Evolutionary conservation across 495 filamentous ascomycete genomes (phyloP).

Genomic region (Xylaria cubensis): DNA sequence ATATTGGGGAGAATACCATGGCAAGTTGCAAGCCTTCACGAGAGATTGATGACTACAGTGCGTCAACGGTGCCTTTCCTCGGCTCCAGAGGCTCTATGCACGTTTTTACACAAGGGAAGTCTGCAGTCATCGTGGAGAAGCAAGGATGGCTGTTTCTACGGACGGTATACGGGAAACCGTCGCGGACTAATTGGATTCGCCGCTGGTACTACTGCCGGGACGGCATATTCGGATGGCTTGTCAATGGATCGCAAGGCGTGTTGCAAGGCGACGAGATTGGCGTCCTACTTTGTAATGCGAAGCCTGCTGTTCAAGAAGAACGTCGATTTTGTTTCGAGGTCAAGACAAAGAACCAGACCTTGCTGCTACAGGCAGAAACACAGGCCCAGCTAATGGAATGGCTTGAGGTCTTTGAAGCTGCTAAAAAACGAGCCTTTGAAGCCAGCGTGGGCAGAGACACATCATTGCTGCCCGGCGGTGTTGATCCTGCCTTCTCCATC

Average conservation of each 20-base stretch:
- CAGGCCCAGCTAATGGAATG: constrained; percentile 89
- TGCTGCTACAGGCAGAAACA: constrained; percentile 91
- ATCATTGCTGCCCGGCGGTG: constrained; percentile 62
- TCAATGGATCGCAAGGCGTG: constrained; percentile 86
- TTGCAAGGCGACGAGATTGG: constrained; percentile 96
- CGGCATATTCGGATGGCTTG: constrained; percentile 94
- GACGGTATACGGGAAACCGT: constrained; percentile 84
- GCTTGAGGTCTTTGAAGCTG: constrained; percentile 89
- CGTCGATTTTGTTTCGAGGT: constrained; percentile 97
- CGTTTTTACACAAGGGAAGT: constrained; percentile 53
- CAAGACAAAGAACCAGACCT: constrained; percentile 93
- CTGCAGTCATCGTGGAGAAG: constrained; percentile 69
- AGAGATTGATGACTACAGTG: constrained; percentile 91
- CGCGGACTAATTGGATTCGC: constrained; percentile 83
- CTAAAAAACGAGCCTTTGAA: constrained; percentile 90
- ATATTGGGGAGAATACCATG: constrained; percentile 82
- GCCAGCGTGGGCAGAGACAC: constrained; percentile 65
- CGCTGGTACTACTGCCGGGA: constrained; percentile 95
- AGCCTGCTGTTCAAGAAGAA: constrained; percentile 90
- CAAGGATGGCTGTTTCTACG: constrained; percentile 93
- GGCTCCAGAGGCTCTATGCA: constrained; percentile 72
- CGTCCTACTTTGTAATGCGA: constrained; percentile 89
- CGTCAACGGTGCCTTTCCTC: constrained; percentile 83
- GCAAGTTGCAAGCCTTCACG: constrained; percentile 76
- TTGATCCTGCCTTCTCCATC: constrained; percentile 90